Evolutionary conservation across 495 filamentous ascomycete species (phyloP), one percentile per base, ranked within the genome.

Genomic region (Penicillium subrubescens): DNA sequence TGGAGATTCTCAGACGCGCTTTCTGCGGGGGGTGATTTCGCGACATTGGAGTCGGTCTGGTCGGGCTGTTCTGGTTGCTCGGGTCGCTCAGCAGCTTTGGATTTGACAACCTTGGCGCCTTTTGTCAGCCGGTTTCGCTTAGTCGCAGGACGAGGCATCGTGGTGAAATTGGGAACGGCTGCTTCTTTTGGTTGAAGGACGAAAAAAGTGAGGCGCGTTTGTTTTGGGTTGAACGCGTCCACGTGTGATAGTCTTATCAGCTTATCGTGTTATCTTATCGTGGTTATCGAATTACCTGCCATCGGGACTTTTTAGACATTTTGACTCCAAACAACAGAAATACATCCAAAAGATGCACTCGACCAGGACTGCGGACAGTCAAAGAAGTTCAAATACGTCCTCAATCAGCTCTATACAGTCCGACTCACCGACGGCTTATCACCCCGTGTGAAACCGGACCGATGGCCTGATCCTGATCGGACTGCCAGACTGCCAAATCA

Each of bases 101-200:
- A 25, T n/a, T 55, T 61, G 25, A 33, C 43, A 19, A 50, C 51
- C 56, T 67, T 60, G 17, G 62, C 12, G 17, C 69, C 63, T 46
- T 75, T 72, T 15, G 69, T 55, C 29, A 65, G 66, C 41, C 79
- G 73, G 72, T 69, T 80, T 63, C 79, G 70, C 66, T 77, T 80
- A 17, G 75, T 67, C 25, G 78, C 73, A 52, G 80, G 80, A 41
- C 80, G 79, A 46, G 80, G 80, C 80, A 82, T 82, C 35, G 19
- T 65, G 37, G 8, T 62, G 23, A 34, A 35, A 54, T 14, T 50
- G 11, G 46, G 17, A 8, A 48, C 54, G n/a, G 27, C 5, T 14
- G n/a, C 23, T 31, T 31, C 25, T 27, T 48, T 11, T 19, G 43
- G 43, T n/a, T 5, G 17, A 19, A 25, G 34, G n/a, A 39, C 31